Conservation (phyloP, 2,329 filamentous ascomycete species). For the Penicillium sp. region DNA sequence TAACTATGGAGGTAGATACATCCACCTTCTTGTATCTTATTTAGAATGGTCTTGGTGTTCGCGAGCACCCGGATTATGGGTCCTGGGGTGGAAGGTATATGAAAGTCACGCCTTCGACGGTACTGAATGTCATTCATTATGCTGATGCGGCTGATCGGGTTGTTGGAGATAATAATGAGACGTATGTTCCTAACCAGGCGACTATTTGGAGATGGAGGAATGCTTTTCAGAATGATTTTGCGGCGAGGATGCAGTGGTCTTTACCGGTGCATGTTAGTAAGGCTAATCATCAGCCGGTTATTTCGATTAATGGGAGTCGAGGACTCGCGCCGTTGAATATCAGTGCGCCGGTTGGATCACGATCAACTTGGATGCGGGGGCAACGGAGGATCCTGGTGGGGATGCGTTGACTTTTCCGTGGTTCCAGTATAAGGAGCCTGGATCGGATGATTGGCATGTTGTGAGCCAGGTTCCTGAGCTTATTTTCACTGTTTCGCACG, state of each 20-base stretch:
- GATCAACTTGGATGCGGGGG: conserved; percentile 20
- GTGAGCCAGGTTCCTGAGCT: conserved; percentile 13
- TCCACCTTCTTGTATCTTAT: conserved; percentile 45
- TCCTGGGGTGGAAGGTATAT: conserved; percentile 46
- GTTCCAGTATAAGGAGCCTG: conserved; percentile 23
- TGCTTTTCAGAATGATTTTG: conserved; percentile 55
- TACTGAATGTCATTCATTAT: conserved; percentile 20
- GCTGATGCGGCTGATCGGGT: conserved; percentile 38
- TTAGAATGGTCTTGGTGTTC: conserved; percentile 43
- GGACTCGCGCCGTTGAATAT: conserved; percentile 15
- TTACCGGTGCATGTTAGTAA: conserved; percentile 22
- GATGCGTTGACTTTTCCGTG: conserved; percentile 23
- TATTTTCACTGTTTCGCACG: conserved; percentile 10
- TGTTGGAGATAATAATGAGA: conserved; percentile 32
- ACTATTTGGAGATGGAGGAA: conserved; percentile 56
- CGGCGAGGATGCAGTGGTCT: conserved; percentile 51
- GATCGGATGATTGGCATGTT: conserved; percentile 8
- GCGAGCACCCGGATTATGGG: conserved; percentile 43
- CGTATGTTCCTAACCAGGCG: conserved; percentile 44
- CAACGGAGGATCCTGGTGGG: conserved; percentile 21
- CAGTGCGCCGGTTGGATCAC: conserved; percentile 15
- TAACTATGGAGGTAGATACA: conserved; percentile 55
- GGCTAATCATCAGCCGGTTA: conserved; percentile 25
- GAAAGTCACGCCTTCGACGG: conserved; percentile 20
- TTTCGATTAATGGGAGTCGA: conserved; percentile 17